Evolutionary conservation across 495 filamentous ascomycete species (phyloP), one percentile per base, ranked within the genome.

Genomic region (Paragyromitra xinjiangensis): DNA sequence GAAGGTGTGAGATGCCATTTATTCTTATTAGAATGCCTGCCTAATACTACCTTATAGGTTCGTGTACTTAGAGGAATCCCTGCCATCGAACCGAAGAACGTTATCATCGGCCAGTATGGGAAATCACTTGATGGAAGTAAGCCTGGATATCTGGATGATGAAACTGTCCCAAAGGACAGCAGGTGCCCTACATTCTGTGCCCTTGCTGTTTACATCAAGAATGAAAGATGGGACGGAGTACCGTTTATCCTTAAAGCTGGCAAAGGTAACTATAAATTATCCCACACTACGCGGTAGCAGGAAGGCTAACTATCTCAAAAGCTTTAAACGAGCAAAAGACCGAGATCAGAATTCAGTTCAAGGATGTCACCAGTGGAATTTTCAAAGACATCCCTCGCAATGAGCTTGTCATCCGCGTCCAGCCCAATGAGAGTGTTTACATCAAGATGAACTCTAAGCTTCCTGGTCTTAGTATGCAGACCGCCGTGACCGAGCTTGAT

Each of bases 381-480:
- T 99, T 99, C 87, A 98, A 98, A 89, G 94, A 99, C 81, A 99
- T 98, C 78, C 96, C 96, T 64, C 92, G 96, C 63, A 99, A 99
- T 87, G 96, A 99, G 86, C 91, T 99, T 70, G 96, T 99, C 80
- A 97, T 99, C 86, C 94, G 96, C 74, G 96, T 99, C 73, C 96
- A 99, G 86, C 96, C 96, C 78, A 99, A 99, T 86, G 96, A 99
- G 87, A 95, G 92, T 81, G 94, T 99, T 77, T 99, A 99, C 87
- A 97, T 98, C 85, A 99, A 99, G 91, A 99, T 98, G 96, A 99
- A 99, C 91, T 98, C 94, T 9, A 99, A 99, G 88, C 87, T 98
- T 64, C 96, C 96, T 26, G 96, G 96, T 81, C 87, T 99, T 82
- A 98, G 93, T 86, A 99, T 98, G 95, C 96, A 99, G 88, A 99